Percentiles rank a stretch among this genome's conserved stretches.
phyloP scores from a whole-genome alignment of 768 basidiomycete genomes.

The Suillus luteus region DNA sequence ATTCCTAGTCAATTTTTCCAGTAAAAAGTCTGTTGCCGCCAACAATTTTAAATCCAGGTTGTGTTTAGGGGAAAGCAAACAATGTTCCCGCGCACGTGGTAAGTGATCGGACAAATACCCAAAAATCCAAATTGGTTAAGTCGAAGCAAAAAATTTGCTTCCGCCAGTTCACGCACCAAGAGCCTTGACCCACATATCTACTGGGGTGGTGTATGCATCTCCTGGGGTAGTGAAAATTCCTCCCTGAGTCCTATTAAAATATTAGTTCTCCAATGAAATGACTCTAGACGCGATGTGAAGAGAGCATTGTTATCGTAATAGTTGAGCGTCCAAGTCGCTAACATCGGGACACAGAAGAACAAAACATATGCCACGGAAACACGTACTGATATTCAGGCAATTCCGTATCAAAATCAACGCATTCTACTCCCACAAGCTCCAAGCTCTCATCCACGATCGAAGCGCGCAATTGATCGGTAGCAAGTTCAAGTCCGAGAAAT shows the following conservation, averaged over 20 bases:
- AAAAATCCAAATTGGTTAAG: constrained; percentile 37
- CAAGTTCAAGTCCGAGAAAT: constrained; percentile 86
- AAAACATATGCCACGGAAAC: constrained; percentile 2
- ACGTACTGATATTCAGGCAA: constrained; percentile 81
- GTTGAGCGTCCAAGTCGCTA: constrained; percentile 6
- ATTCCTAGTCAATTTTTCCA: constrained; percentile 72
- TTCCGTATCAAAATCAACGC: constrained; percentile 82
- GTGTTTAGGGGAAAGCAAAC: constrained; percentile 8
- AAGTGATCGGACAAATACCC: constrained; percentile 34
- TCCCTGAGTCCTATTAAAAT: constrained; percentile 66
- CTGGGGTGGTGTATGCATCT: constrained; percentile 84
- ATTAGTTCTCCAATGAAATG: constrained; percentile 21
- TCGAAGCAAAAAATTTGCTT: constrained; percentile 58
- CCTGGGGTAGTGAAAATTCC: constrained; percentile 87
- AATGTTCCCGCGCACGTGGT: constrained; percentile 26
- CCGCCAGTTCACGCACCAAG: constrained; percentile 66
- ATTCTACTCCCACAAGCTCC: constrained; percentile 80
- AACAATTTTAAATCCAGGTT: constrained; percentile 18
- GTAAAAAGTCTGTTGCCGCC: constrained; percentile 59
- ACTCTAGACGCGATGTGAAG: constrained; percentile 9
- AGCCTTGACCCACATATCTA: constrained; percentile 90
- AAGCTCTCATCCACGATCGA: constrained; percentile 82
- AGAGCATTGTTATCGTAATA: constrained; percentile 11
- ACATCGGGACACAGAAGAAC: constrained; percentile 10
- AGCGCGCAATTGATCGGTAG: constrained; percentile 81